phyloP scores from a whole-genome alignment of 2,329 filamentous ascomycete species.

The Phialocephala subalpina region DNA sequence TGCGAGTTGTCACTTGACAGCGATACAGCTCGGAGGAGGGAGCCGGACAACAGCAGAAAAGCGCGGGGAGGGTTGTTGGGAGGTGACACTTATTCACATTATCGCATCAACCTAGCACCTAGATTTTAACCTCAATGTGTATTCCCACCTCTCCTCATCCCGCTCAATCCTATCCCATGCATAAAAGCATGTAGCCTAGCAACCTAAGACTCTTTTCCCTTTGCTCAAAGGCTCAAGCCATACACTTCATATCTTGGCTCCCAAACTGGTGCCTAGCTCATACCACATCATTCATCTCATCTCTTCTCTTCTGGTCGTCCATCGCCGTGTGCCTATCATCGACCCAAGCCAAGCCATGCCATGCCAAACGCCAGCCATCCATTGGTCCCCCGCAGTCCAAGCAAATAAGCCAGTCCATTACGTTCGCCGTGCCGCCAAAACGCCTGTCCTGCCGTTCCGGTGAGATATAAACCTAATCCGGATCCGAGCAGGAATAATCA shows the following conservation, averaged over 20 bases:
- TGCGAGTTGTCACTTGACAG: too few relatives aligned
- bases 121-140: background rate
- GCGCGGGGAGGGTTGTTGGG: background rate
- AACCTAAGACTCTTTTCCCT: too few relatives aligned
- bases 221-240: too few relatives aligned
- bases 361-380: background rate
- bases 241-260: background rate
- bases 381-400: background rate
- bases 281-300: background rate
- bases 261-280: background rate
- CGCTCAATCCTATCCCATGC: background rate
- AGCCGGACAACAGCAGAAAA: too few relatives aligned
- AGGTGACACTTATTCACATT: background rate
- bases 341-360: background rate
- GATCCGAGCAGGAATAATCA: background rate
- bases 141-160: background rate
- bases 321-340: background rate
- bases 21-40: too few relatives aligned
- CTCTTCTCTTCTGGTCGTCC: background rate
- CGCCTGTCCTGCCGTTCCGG: slow-evolving; percentile 1
- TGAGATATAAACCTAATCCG: too few relatives aligned
- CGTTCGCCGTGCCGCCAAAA: background rate
- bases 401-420: background rate
- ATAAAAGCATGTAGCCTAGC: too few relatives aligned
- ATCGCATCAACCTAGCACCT: slow-evolving; percentile 4